Base-by-base conservation (phyloP, 164 flowering plant species). In the Magnolia kwangsiensis region DNA sequence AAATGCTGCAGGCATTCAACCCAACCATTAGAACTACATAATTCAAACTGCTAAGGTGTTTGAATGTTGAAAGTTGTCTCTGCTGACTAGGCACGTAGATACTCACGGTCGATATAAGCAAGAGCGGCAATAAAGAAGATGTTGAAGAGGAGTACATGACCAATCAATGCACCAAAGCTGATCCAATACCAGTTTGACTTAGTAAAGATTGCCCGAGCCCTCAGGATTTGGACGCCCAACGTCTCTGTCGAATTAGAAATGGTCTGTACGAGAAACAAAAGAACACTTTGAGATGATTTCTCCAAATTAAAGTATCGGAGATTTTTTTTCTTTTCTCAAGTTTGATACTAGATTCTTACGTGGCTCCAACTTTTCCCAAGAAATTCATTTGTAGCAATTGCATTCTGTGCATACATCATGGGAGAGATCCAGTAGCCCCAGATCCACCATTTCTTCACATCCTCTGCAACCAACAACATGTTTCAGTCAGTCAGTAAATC, bases 381-480 rank as follows among this genome's bases (percentile, higher is more conserved):
- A 74, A 85, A 81, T 75, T 77, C 75, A 77, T 77, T 77, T 50
- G 24, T 9, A 14, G 75, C 63, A 49, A 77, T 72, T 50, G 79
- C 79, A 74, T 85, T 88, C 80, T 86, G 88, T 59, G 72, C 90
- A 68, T 88, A 88, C 90, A 85, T 85, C 79, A 88, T 24, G 31
- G 90, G 90, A 9, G 90, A 88, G 37, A 74, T 20, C 90, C 90
- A 88, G 74, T 85, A 88, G 59, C 89, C 87, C 87, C 90, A 86
- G 76, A 83, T 81, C 90, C 88, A 87, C 90, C 89, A 87, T 31
- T 74, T 72, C n/a, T 61, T 72, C 19, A 77, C 58, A 37, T 72
- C 50, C 31, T 63, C 79, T 61, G 24, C 16, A 59, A 23, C 61
- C 61, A 20, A 45, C 20, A 51, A 65, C 24, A 37, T 50, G 72